These are phyloP conservation scores for Dillenia suffruticosa DNA, from an alignment of 164 flowering plant genomes.

Conservation along the genomic window DNA sequence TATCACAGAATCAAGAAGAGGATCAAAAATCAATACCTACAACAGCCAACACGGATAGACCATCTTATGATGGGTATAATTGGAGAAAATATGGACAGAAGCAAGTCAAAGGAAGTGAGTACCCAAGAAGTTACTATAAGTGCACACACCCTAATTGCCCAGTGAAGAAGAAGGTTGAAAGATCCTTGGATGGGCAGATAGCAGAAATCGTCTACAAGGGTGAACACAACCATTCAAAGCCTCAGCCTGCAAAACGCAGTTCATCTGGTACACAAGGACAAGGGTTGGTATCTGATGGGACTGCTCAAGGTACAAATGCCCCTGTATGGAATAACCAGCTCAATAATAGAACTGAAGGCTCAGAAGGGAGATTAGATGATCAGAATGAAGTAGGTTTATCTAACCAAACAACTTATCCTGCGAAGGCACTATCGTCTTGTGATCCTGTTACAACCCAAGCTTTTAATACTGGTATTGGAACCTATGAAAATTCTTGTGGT, in stretches of 20 bases:
- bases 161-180: slow-evolving; percentile 90
- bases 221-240: slow-evolving; percentile 86
- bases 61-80: slow-evolving; percentile 85
- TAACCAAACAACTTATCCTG: slow-evolving; percentile 19
- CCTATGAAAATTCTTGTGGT: slow-evolving; percentile 53
- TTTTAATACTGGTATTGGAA: slow-evolving; percentile 23
- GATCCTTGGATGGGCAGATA: slow-evolving; percentile 79
- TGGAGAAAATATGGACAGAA: slow-evolving; percentile 99
- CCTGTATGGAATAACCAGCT: slow-evolving; percentile 20
- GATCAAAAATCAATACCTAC: slow-evolving; percentile 26
- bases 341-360: slow-evolving; percentile 38
- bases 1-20: slow-evolving; percentile 33
- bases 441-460: slow-evolving; percentile 25
- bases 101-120: slow-evolving; percentile 97
- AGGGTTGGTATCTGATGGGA: slow-evolving; percentile 35
- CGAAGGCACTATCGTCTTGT: slow-evolving; percentile 18
- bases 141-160: slow-evolving; percentile 92
- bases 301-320: slow-evolving; percentile 29
- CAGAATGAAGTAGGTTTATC: slow-evolving; percentile 31
- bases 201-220: slow-evolving; percentile 96
- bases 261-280: slow-evolving; percentile 33
- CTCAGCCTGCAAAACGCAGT: slow-evolving; percentile 55
- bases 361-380: slow-evolving; percentile 34
- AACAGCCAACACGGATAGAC: slow-evolving; percentile 37
- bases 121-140: slow-evolving; percentile 87